phyloP scores from a whole-genome alignment of 306 rosid genomes.

The Morella rubra region DNA sequence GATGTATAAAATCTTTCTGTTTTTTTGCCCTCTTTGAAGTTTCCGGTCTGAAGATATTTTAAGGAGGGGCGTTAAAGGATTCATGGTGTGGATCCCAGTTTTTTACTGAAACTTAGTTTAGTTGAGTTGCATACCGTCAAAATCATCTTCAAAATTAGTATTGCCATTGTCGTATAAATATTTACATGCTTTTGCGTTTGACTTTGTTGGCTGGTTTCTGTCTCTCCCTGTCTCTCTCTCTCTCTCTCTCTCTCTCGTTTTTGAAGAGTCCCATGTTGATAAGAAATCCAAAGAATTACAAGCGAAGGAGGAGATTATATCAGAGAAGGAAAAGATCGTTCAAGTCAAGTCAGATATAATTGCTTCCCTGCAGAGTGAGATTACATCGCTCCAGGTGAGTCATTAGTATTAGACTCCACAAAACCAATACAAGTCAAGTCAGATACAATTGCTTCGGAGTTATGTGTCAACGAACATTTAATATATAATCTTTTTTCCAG shows the following conservation, averaged over 20 bases:
- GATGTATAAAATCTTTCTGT: background rate
- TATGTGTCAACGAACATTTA: background rate
- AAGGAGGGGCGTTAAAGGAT: background rate
- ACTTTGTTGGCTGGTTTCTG: conserved; percentile 1
- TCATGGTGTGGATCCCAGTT: background rate
- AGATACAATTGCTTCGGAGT: background rate
- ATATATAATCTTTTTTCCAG: conserved; percentile 37
- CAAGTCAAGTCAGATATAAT: conserved; percentile 48
- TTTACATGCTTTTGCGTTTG: background rate
- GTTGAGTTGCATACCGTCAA: background rate
- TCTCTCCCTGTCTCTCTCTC: conserved; percentile 29
- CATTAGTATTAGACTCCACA: background rate
- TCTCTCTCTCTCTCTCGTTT: conserved; percentile 11
- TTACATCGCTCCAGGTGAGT: conserved; percentile 77
- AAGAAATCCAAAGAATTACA: conserved; percentile 56
- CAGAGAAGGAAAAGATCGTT: conserved; percentile 56
- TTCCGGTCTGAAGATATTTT: background rate
- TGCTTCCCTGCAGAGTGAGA: conserved; percentile 57
- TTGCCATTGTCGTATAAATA: background rate
- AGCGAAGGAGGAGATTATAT: conserved; percentile 56
- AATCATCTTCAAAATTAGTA: background rate
- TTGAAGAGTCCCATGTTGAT: conserved; percentile 58
- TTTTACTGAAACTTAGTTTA: background rate
- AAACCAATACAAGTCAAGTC: background rate
- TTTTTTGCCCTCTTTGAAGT: background rate